Percentiles rank a stretch among this genome's conserved stretches.
Evolutionary conservation across 2,329 filamentous ascomycete genomes (phyloP).

Genomic region (Nectriaceae sp.): DNA sequence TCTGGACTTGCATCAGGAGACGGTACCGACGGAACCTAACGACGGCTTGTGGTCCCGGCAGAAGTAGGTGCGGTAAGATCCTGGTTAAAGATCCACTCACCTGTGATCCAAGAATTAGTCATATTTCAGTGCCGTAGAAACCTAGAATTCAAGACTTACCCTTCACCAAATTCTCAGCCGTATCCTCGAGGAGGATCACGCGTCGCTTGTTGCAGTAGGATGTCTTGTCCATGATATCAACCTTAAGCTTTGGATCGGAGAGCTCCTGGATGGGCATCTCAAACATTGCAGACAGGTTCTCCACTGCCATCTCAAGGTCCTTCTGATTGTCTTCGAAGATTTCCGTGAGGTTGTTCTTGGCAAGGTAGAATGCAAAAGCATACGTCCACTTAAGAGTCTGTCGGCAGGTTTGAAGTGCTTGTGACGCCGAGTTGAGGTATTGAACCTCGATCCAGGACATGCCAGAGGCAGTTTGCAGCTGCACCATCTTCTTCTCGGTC

Average conservation of each 20-base stretch:
- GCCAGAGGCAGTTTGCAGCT: slow-evolving; percentile 87
- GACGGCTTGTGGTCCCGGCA: background rate
- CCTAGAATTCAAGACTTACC: slow-evolving; percentile 54
- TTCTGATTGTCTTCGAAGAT: slow-evolving; percentile 99
- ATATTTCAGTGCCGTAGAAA: background rate
- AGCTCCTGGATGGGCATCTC: slow-evolving; percentile 93
- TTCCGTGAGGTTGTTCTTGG: slow-evolving; percentile 89
- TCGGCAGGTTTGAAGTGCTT: slow-evolving; percentile 93
- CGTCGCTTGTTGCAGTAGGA: slow-evolving; percentile 93
- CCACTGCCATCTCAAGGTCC: slow-evolving; percentile 94
- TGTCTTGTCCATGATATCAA: slow-evolving; percentile 98
- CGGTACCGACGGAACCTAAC: too few relatives aligned
- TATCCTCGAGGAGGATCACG: slow-evolving; percentile 87
- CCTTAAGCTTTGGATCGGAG: slow-evolving; percentile 84
- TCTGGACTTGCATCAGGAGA: too few relatives aligned
- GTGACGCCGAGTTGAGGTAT: slow-evolving; percentile 89
- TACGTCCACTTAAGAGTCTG: slow-evolving; percentile 99
- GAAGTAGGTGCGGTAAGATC: slow-evolving; percentile 19
- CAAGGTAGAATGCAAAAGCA: slow-evolving; percentile 97
- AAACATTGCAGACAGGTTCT: slow-evolving; percentile 98
- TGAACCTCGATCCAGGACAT: slow-evolving; percentile 99
- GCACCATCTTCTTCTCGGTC: slow-evolving; percentile 99
- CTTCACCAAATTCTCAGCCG: slow-evolving; percentile 86
- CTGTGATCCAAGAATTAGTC: slow-evolving; percentile 35
- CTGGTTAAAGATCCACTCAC: slow-evolving; percentile 49